Evolutionary conservation across 768 basidiomycete genomes (phyloP).

Genomic region (Mycena venus): DNA sequence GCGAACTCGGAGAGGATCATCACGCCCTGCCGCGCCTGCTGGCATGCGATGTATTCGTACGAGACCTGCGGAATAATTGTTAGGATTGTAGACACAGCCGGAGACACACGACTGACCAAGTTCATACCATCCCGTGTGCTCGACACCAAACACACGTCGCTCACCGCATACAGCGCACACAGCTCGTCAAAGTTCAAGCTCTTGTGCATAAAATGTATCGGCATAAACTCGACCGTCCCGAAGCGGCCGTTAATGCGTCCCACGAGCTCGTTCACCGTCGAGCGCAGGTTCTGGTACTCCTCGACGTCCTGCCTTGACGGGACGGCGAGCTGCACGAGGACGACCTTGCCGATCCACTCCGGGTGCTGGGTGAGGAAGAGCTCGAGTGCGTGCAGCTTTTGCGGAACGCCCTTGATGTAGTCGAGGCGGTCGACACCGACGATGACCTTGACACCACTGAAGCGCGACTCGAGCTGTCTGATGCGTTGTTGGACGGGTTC

Average conservation of each 20-base stretch:
- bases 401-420: conserved; percentile 99
- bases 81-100: not conserved
- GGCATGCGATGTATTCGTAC: conserved; percentile 98
- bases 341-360: conserved; percentile 99
- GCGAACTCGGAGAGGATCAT: conserved; percentile 99
- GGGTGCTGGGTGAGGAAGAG: conserved; percentile 97
- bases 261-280: conserved; percentile 97
- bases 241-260: conserved; percentile 99
- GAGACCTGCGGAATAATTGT: conserved; percentile 76
- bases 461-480: conserved; percentile 86
- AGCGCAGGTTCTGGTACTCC: conserved; percentile 97
- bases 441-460: conserved; percentile 95
- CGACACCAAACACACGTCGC: conserved; percentile 96
- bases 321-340: conserved; percentile 96
- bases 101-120: conserved; percentile 70
- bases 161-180: conserved; percentile 96
- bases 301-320: conserved; percentile 99
- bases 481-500: conserved; percentile 87
- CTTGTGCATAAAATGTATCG: conserved; percentile 99
- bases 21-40: conserved; percentile 91
- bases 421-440: conserved; percentile 98
- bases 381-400: conserved; percentile 97
- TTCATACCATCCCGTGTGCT: conserved; percentile 99
- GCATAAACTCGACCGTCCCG: conserved; percentile 99
- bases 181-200: conserved; percentile 93